These are phyloP conservation scores for Hemileia vastatrix DNA, from an alignment of 1,284 basidiomycete genomes.

Conservation along the genomic window DNA sequence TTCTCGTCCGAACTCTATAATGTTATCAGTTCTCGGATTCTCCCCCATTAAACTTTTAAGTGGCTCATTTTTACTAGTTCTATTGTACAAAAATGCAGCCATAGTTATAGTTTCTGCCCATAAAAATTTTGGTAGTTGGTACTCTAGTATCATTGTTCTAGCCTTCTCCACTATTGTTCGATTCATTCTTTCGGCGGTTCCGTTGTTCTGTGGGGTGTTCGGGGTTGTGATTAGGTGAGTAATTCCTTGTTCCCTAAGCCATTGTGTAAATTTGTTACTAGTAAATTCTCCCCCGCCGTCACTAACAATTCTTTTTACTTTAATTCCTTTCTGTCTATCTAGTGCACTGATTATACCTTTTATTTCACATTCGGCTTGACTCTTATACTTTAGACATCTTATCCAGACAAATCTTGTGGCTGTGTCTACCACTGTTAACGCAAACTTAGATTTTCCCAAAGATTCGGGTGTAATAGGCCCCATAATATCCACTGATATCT, in stretches of 20 bases:
- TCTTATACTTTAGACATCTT: neutral
- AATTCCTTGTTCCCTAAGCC: neutral
- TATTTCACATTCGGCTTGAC: neutral
- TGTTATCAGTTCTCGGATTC: too few species aligned
- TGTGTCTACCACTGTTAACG: conserved; percentile 7
- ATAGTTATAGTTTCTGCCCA: neutral
- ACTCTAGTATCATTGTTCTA: neutral
- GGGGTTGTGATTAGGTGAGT: neutral
- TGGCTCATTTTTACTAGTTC: neutral
- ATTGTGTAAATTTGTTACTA: neutral
- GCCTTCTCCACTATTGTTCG: neutral
- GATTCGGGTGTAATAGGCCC: conserved; percentile 14
- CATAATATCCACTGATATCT: conserved; percentile 9
- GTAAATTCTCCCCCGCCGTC: neutral
- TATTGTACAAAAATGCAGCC: neutral
- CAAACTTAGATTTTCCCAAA: conserved; percentile 7
- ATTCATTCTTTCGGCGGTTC: neutral
- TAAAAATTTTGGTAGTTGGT: neutral
- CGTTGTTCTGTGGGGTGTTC: neutral
- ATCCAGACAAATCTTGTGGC: neutral
- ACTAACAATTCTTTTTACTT: neutral
- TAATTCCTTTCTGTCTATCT: neutral
- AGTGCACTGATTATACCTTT: neutral
- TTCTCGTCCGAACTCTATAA: too few species aligned
- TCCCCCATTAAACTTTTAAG: too few species aligned